Evolutionary conservation across 2,329 filamentous ascomycete species (phyloP).

Genomic region (Hypoxylon sp.): DNA sequence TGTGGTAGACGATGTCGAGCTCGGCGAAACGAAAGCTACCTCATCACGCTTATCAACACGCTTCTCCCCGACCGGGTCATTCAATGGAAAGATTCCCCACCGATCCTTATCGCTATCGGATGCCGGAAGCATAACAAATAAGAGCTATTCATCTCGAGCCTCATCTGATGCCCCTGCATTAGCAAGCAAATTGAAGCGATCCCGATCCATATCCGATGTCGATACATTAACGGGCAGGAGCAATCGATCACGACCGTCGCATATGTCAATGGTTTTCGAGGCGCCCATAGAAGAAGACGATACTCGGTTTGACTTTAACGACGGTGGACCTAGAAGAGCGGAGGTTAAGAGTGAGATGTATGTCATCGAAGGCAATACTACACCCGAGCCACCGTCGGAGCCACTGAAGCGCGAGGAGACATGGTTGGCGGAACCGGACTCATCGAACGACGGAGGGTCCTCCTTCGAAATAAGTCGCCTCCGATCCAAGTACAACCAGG

Average conservation of each 20-base stretch:
- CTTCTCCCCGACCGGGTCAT: constrained; percentile 14
- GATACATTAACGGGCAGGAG: constrained; percentile 29
- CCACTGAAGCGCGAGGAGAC: constrained; percentile 33
- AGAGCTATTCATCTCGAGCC: constrained; percentile 24
- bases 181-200: constrained; percentile 17
- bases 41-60: constrained; percentile 13
- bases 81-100: constrained; percentile 16
- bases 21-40: constrained; percentile 33
- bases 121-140: constrained; percentile 24
- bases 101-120: constrained; percentile 30
- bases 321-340: constrained; percentile 27
- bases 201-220: constrained; percentile 28
- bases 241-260: constrained; percentile 32
- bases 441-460: constrained; percentile 40
- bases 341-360: constrained; percentile 53
- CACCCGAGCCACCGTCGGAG: constrained; percentile 24
- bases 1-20: constrained; percentile 53
- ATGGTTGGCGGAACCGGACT: constrained; percentile 44
- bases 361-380: constrained; percentile 51
- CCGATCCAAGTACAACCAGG: constrained; percentile 10
- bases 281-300: constrained; percentile 40
- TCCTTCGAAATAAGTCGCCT: constrained; percentile 32
- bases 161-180: constrained; percentile 27
- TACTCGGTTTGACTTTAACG: constrained; percentile 29
- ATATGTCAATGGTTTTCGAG: constrained; percentile 37